A percentile compares a stretch with the other conserved stretches of the same genome.
Evolutionary conservation across 139 green algal genomes (phyloP).

Genomic region (Coccomyxa sp.): DNA sequence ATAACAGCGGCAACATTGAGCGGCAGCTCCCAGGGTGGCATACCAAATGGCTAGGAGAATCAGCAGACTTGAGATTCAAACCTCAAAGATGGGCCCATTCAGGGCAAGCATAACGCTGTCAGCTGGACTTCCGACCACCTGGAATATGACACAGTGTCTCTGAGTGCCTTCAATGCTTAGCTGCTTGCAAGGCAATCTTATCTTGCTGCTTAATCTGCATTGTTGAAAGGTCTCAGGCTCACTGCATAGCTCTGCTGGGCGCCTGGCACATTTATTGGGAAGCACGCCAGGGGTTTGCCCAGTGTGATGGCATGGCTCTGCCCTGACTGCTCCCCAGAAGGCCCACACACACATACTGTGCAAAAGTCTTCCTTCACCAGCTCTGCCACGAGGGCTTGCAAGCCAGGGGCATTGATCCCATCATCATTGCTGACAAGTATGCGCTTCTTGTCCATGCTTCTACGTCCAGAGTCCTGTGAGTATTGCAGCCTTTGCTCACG

Average conservation of each 20-base stretch:
- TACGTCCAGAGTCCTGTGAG: no score
- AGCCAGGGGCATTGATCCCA: constrained; percentile 61
- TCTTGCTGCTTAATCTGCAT: not conserved
- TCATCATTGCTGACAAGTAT: constrained; percentile 71
- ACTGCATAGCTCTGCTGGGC: not conserved
- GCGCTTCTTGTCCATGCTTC: constrained; percentile 7
- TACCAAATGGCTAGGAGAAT: no score
- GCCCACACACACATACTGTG: constrained; percentile 49
- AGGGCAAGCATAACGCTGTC: constrained; percentile 57
- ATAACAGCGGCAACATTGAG: no score
- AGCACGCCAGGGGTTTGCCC: constrained; percentile 27
- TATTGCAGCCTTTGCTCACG: no score
- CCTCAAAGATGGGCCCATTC: constrained; percentile 27
- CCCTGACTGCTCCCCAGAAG: constrained; percentile 48
- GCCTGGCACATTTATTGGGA: constrained; percentile 23
- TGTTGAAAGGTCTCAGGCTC: not conserved
- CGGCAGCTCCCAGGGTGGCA: no score
- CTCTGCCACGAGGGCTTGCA: constrained; percentile 39
- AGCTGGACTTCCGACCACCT: constrained; percentile 39
- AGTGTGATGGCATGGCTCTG: constrained; percentile 65
- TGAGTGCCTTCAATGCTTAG: not conserved
- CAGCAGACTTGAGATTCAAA: no score
- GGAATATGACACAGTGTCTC: not conserved
- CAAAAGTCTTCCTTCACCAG: constrained; percentile 27
- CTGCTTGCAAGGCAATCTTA: not conserved